A percentile compares a stretch with the other conserved stretches of the same genome.
phyloP scores from a whole-genome alignment of 1,284 basidiomycete genomes.

The Puccinia polysora region DNA sequence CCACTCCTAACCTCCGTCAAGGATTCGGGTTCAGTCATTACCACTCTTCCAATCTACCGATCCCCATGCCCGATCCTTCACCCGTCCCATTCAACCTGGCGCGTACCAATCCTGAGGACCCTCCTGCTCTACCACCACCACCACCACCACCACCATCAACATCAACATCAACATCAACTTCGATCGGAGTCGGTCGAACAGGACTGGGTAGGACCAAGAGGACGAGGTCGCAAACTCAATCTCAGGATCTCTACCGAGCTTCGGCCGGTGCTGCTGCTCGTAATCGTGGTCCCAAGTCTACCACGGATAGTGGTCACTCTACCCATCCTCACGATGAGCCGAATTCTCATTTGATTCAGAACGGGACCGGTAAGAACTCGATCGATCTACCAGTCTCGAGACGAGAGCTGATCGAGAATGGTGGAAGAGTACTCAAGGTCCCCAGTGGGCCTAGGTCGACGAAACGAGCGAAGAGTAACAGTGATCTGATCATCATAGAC shows the following conservation, averaged over 20 bases:
- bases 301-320: background rate
- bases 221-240: constrained; percentile 34
- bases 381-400: background rate
- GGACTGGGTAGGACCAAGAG: constrained; percentile 28
- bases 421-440: constrained; percentile 2
- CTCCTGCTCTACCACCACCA: background rate
- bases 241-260: constrained; percentile 19
- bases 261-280: background rate
- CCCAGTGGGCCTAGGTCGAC: constrained; percentile 8
- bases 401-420: constrained; percentile 16
- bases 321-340: constrained; percentile 1
- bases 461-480: constrained; percentile 38
- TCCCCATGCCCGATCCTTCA: constrained; percentile 29
- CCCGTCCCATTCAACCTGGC: constrained; percentile 21
- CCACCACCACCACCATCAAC: background rate
- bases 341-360: background rate
- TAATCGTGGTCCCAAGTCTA: too few relatives aligned
- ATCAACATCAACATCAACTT: background rate
- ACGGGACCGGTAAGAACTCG: too few relatives aligned
- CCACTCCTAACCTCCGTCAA: constrained; percentile 40
- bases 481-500: constrained; percentile 8
- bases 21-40: constrained; percentile 21
- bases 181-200: background rate
- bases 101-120: background rate
- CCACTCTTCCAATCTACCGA: background rate